Evolutionary conservation across 192 early-diverging fungal species (phyloP), one percentile per base, ranked within the genome.

Genomic region (Backusella luteola): DNA sequence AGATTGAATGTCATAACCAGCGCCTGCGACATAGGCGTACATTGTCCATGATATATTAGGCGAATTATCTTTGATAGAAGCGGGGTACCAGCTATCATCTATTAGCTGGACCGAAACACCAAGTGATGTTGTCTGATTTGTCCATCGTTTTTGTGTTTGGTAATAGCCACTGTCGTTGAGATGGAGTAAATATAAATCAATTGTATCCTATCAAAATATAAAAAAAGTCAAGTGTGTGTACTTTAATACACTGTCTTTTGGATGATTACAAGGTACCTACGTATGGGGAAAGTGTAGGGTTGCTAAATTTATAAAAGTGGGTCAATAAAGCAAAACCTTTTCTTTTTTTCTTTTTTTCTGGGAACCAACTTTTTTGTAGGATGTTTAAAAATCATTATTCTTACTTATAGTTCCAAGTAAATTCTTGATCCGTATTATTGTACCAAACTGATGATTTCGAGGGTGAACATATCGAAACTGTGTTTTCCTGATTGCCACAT

Each of bases 401-500:
- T 81, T 81, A 81, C 80, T 81, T 75, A 49, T 77, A 81, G 26
- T 81, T 81, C 80, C 80, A 81, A 41, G 56, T 68, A 41, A 81
- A 63, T 67, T 73, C 73, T 66, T 81, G 69, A 46, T 70, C 53
- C 17, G 80, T 81, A 21, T 56, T 52, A 38, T 81, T 81, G 32
- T 81, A 75, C 76, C 76, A 81, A 15, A 69, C 35, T 17, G 71
- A 66, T 39, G 39, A n/a, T 36, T 26, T 29, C 5, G 15, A 7
- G n/a, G 80, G 80, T n/a, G 80, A 75, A 34, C 80, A 81, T 34
- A 81, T 69, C 1, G 68, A 34, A n/a, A 77, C 73, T 14, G 71
- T 70, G 29, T 81, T 75, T 9, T 74, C 73, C 6, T 32, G 23
- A 14, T 52, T 35, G 9, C 42, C 78, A 71, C 78, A 79, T 29